These are phyloP conservation scores for Coniferiporia weirii DNA, from an alignment of 1,284 basidiomycete species.

Conservation along the genomic window DNA sequence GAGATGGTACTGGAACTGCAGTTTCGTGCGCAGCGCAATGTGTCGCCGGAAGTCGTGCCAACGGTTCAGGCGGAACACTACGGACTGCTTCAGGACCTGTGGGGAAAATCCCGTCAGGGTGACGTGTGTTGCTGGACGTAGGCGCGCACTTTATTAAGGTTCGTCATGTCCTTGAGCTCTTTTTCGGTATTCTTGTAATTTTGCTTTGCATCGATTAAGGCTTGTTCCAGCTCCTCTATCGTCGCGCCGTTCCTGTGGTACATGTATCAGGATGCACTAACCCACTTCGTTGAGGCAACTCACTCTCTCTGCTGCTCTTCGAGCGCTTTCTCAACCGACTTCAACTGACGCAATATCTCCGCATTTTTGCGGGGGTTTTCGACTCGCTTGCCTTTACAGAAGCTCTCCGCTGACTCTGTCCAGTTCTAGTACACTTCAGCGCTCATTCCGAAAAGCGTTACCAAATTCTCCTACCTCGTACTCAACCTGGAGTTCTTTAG, in stretches of 20 bases:
- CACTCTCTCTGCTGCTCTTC: slow-evolving; percentile 66
- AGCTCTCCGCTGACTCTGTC: slow-evolving; percentile 58
- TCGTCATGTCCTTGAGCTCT: slow-evolving; percentile 57
- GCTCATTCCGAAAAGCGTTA: not conserved
- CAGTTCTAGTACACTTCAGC: slow-evolving; percentile 43
- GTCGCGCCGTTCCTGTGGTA: slow-evolving; percentile 62
- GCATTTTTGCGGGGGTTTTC: slow-evolving; percentile 51
- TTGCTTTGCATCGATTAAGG: slow-evolving; percentile 58
- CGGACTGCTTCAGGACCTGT: slow-evolving; percentile 59
- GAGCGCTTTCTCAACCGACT: slow-evolving; percentile 62
- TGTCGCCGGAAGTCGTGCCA: slow-evolving; percentile 88
- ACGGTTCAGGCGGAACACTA: slow-evolving; percentile 58
- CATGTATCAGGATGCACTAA: not conserved
- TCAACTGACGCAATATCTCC: slow-evolving; percentile 55
- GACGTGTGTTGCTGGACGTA: not conserved
- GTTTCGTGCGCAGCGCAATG: slow-evolving; percentile 81
- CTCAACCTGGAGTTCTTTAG: slow-evolving; percentile 50
- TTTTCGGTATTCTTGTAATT: slow-evolving; percentile 51
- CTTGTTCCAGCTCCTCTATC: slow-evolving; percentile 70
- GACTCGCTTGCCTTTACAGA: slow-evolving; percentile 48
- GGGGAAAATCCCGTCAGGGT: not conserved
- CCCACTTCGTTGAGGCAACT: slow-evolving; percentile 20
- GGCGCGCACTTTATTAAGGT: slow-evolving; percentile 53
- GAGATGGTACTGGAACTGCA: slow-evolving; percentile 79
- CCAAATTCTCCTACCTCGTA: slow-evolving; percentile 40